These are phyloP conservation scores for Debaryomyces castellii DNA, from an alignment of 805 yeast genomes.

Conservation along the genomic window DNA sequence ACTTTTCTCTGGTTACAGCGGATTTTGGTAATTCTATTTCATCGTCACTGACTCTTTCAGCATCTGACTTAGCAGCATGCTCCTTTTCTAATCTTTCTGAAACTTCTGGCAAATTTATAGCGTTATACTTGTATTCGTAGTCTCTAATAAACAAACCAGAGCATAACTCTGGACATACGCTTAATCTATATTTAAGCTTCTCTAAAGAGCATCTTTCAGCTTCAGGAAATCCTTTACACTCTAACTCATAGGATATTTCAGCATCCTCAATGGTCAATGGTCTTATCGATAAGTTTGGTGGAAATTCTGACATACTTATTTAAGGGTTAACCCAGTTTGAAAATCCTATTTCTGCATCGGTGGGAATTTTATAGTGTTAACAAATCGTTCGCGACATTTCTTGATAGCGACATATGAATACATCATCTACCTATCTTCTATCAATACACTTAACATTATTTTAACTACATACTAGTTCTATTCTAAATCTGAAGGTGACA, in stretches of 20 bases:
- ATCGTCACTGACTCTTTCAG: conserved; percentile 21
- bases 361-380: not conserved
- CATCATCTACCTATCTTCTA: not conserved
- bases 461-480: conserved; percentile 7
- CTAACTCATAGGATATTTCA: conserved; percentile 60
- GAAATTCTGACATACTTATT: conserved; percentile 40
- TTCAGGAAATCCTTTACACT: conserved; percentile 66
- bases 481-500: conserved; percentile 24
- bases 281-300: conserved; percentile 55
- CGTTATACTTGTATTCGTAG: conserved; percentile 47
- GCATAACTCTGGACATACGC: conserved; percentile 84
- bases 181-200: conserved; percentile 64
- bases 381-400: not conserved
- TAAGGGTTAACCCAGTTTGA: not conserved
- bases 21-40: conserved; percentile 48
- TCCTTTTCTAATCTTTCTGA: conserved; percentile 34
- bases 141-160: conserved; percentile 83
- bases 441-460: not conserved
- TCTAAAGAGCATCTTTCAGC: conserved; percentile 68
- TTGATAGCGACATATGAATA: not conserved
- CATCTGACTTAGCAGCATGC: conserved; percentile 11
- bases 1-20: conserved; percentile 54
- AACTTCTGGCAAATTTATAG: conserved; percentile 41
- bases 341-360: not conserved
- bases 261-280: conserved; percentile 79